These are phyloP conservation scores for Coemansia sp. DNA, from an alignment of 192 early-diverging fungal species.

Conservation along the genomic window DNA sequence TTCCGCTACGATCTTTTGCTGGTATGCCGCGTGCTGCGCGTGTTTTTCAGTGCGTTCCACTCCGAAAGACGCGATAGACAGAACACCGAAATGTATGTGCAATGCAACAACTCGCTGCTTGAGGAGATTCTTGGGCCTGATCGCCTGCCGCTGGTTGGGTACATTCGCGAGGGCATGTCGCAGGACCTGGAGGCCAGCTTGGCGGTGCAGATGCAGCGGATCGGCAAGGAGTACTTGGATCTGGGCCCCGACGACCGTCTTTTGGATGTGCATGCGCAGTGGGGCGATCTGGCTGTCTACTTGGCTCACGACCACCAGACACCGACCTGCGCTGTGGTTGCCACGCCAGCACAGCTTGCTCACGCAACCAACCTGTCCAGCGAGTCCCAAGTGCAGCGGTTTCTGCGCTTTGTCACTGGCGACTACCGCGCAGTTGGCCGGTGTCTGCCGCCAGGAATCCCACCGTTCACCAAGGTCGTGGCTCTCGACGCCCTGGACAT, in stretches of 20 bases:
- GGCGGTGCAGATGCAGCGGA: slow-evolving; percentile 38
- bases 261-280: slow-evolving; percentile 44
- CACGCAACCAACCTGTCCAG: slow-evolving; percentile 46
- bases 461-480: slow-evolving; percentile 47
- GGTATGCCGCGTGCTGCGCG: slow-evolving; percentile 25
- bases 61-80: slow-evolving; percentile 23
- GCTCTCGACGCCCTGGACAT: slow-evolving; percentile 48
- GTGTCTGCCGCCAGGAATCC: slow-evolving; percentile 38
- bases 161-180: slow-evolving; percentile 44
- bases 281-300: slow-evolving; percentile 55
- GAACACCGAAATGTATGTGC: slow-evolving; percentile 31
- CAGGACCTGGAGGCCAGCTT: slow-evolving; percentile 32
- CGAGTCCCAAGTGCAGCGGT: slow-evolving; percentile 43
- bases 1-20: slow-evolving; percentile 37
- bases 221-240: slow-evolving; percentile 49
- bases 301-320: slow-evolving; percentile 41
- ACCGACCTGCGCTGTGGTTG: slow-evolving; percentile 36
- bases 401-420: slow-evolving; percentile 42
- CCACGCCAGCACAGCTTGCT: slow-evolving; percentile 39
- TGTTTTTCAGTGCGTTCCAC: slow-evolving; percentile 27
- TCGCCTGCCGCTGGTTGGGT: slow-evolving; percentile 48
- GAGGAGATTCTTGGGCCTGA: slow-evolving; percentile 49
- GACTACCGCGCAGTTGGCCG: slow-evolving; percentile 46
- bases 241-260: slow-evolving; percentile 49
- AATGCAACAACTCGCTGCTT: slow-evolving; percentile 44